These are phyloP conservation scores for Cladosporium sp. DNA, from an alignment of 2,329 filamentous ascomycete genomes.

Conservation along the genomic window DNA sequence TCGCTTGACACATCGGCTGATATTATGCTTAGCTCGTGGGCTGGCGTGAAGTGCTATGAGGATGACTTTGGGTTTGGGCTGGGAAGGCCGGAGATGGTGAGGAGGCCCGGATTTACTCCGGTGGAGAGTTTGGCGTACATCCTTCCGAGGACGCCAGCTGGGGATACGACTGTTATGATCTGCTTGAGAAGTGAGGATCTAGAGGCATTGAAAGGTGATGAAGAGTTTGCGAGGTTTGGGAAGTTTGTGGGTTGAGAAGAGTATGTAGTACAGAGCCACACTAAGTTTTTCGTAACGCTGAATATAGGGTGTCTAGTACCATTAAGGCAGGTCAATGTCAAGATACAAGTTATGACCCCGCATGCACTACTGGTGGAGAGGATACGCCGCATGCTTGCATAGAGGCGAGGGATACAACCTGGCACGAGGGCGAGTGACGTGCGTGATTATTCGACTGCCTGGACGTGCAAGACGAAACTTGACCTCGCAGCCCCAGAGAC, in stretches of 20 bases:
- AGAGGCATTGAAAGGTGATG: conserved; percentile 40
- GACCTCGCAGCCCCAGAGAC: too few relatives aligned
- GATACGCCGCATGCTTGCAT: too few relatives aligned
- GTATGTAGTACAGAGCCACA: too few relatives aligned
- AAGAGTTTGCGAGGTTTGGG: conserved; percentile 32
- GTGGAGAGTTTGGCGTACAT: conserved; percentile 50
- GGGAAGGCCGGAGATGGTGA: conserved; percentile 45
- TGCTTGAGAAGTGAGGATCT: conserved; percentile 49
- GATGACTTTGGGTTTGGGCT: conserved; percentile 48
- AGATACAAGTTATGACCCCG: too few relatives aligned
- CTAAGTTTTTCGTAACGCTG: too few relatives aligned
- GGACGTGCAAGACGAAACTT: too few relatives aligned
- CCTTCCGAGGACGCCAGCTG: conserved; percentile 41
- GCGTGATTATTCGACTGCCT: too few relatives aligned
- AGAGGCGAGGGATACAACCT: too few relatives aligned
- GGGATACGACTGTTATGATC: conserved; percentile 42
- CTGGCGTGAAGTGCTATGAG: conserved; percentile 42
- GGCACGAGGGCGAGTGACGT: too few relatives aligned
- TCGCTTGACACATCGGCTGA: conserved; percentile 38
- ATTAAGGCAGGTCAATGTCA: too few relatives aligned
- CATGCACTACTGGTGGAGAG: too few relatives aligned
- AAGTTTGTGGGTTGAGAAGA: conserved; percentile 24
- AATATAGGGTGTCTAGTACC: too few relatives aligned
- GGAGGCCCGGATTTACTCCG: conserved; percentile 44
- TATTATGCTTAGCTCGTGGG: conserved; percentile 54